Evolutionary conservation across 192 early-diverging fungal genomes (phyloP), one percentile per base, ranked within the genome.

Genomic region (Backusella tarrabulga): DNA sequence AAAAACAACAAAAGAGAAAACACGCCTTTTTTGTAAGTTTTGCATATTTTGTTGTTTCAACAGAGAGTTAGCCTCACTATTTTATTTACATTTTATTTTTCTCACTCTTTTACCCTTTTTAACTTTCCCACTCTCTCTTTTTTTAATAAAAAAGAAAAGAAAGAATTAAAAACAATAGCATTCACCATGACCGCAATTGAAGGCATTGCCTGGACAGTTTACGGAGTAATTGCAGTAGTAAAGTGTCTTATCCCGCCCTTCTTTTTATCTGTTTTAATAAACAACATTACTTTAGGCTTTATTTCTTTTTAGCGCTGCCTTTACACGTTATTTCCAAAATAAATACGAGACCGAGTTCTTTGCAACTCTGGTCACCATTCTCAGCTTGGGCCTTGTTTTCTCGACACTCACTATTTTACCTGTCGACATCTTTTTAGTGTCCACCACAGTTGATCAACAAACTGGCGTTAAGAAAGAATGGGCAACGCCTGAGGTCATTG

Each of bases 341-440:
- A 79, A 69, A 46, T 77, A 80, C 38, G 88, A 89, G 36, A 78
- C 81, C 6, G 88, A 89, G 46, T 80, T 76, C 1, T 83, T 89
- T 63, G 88, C 88, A 12, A 84, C 87, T 56, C n/a, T 82, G 19
- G 75, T 89, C 23, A 85, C 88, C 32, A 80, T 89, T 46, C 38
- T 83, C 15, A 83, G 82, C 12, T 78, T 89, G 14, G 85, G 83
- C 1, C 67, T 89, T 32, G 77, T 86, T 26, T 83, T 90, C 29
- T 80, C 84, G 1, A 85, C 85, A 0, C 77, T 90, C 6, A 81
- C 85, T 12, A 79, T 91, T 50, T 82, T 89, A 40, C 87, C 88
- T 1, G 80, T 91, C 15, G 90, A 91, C 67, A 89, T 88, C 50
- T 90, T 87, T 77, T 67, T 89, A 19, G 90, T 91, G 26, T 89